phyloP scores from a whole-genome alignment of 2,329 filamentous ascomycete genomes.

The Neonectria ditissima region DNA sequence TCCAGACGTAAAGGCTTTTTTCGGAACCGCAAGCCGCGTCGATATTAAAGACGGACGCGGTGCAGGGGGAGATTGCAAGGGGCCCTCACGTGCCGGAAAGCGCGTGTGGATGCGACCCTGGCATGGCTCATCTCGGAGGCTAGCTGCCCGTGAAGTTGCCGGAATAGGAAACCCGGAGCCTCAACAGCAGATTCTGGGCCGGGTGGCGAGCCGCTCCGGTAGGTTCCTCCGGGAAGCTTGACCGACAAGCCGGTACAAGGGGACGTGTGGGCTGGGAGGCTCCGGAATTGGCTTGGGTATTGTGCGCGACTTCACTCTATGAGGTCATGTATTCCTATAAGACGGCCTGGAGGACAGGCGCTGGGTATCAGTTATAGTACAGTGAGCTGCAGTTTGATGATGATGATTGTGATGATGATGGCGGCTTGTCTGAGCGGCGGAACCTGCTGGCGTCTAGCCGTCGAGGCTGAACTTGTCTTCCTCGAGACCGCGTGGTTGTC shows the following conservation, averaged over 20 bases:
- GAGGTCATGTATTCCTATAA: background rate
- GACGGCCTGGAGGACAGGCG: too few relatives aligned
- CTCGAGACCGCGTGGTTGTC: background rate
- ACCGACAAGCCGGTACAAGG: conserved; percentile 16
- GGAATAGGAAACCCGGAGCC: conserved; percentile 28
- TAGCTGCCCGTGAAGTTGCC: conserved; percentile 28
- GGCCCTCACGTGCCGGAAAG: background rate
- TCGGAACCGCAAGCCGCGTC: background rate
- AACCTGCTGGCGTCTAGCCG: background rate
- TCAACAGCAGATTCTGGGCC: background rate
- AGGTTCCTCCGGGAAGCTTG: conserved; percentile 1
- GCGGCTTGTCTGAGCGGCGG: background rate
- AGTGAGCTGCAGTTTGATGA: background rate
- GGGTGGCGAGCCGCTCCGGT: background rate
- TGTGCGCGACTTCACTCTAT: background rate
- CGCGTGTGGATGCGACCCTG: conserved; percentile 24
- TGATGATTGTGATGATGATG: too few relatives aligned
- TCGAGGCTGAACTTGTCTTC: background rate
- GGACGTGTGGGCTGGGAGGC: background rate
- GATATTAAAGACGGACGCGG: background rate
- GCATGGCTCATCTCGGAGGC: conserved; percentile 34
- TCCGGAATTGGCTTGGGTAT: background rate
- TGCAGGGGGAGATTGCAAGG: background rate
- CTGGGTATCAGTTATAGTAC: background rate
- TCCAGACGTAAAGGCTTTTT: background rate